Percentiles rank a stretch among this genome's conserved stretches.
Evolutionary conservation across 495 filamentous ascomycete genomes (phyloP).

Genomic region (Talaromyces borbonicus): DNA sequence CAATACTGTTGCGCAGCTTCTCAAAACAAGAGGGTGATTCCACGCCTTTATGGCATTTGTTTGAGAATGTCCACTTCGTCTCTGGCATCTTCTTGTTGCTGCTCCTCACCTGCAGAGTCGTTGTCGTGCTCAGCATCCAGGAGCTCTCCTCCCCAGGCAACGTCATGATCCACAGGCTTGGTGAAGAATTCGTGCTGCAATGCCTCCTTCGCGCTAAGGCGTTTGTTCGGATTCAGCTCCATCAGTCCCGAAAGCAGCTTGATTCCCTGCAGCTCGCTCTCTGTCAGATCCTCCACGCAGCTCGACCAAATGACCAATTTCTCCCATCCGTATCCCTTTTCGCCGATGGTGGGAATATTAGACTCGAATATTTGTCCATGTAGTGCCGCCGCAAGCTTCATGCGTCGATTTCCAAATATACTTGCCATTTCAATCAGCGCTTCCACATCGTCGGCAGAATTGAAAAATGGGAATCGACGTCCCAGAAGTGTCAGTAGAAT

Average conservation of each 20-base stretch:
- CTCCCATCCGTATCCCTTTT: constrained; percentile 74
- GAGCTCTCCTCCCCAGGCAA: constrained; percentile 34
- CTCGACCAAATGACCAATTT: constrained; percentile 92
- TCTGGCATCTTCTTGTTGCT: constrained; percentile 25
- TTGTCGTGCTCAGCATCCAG: constrained; percentile 22
- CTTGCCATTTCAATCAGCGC: constrained; percentile 95
- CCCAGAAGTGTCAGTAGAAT: constrained; percentile 87
- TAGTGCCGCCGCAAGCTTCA: constrained; percentile 70
- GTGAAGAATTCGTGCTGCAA: constrained; percentile 57
- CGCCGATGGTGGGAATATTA: constrained; percentile 80
- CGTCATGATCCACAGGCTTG: constrained; percentile 36
- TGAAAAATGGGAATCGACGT: constrained; percentile 93
- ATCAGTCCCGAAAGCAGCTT: constrained; percentile 57
- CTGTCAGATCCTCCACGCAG: constrained; percentile 37
- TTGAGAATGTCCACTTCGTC: constrained; percentile 37
- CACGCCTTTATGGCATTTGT: too few relatives aligned
- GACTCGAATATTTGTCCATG: constrained; percentile 87
- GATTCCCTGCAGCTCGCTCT: constrained; percentile 38
- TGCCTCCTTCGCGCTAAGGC: constrained; percentile 50
- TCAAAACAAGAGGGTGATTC: too few relatives aligned
- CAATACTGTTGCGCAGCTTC: too few relatives aligned
- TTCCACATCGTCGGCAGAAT: constrained; percentile 91
- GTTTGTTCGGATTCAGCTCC: constrained; percentile 43
- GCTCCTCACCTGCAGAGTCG: constrained; percentile 14
- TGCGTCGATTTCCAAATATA: constrained; percentile 77